These are phyloP conservation scores for Phialophora expanda DNA, from an alignment of 2,329 filamentous ascomycete genomes.

Conservation along the genomic window DNA sequence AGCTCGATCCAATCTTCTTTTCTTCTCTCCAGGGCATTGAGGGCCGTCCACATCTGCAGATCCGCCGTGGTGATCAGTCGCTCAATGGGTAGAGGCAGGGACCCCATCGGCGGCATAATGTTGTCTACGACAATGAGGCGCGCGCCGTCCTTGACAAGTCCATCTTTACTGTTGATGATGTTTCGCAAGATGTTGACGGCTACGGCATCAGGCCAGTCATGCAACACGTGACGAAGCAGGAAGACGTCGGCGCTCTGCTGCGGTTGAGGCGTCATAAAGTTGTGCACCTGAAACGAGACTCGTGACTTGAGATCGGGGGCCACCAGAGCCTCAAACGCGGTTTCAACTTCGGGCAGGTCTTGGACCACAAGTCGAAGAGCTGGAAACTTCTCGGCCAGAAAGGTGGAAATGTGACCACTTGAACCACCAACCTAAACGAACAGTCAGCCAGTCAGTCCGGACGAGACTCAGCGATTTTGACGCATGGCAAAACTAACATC, in stretches of 20 bases:
- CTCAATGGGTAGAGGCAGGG: slow-evolving; percentile 1
- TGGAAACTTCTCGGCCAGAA: slow-evolving; percentile 26
- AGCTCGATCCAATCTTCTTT: slow-evolving; percentile 21
- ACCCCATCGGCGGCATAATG: slow-evolving; percentile 14
- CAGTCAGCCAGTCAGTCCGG: background rate
- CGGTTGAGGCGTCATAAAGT: slow-evolving; percentile 46
- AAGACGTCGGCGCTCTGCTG: slow-evolving; percentile 32
- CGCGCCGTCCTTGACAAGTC: slow-evolving; percentile 12
- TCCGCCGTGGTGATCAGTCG: slow-evolving; percentile 15
- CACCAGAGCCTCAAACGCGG: slow-evolving; percentile 22
- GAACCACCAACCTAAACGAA: slow-evolving; percentile 29
- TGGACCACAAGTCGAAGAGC: slow-evolving; percentile 27
- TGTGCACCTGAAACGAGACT: slow-evolving; percentile 36
- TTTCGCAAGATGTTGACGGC: slow-evolving; percentile 29
- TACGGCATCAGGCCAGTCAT: slow-evolving; percentile 39
- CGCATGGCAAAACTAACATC: slow-evolving; percentile 44
- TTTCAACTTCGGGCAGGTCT: slow-evolving; percentile 24
- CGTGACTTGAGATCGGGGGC: slow-evolving; percentile 21
- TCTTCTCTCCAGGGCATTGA: slow-evolving; percentile 8
- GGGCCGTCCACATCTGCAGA: slow-evolving; percentile 14
- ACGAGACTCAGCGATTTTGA: background rate
- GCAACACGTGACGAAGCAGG: slow-evolving; percentile 38
- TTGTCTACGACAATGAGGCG: slow-evolving; percentile 13
- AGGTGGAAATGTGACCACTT: slow-evolving; percentile 24
- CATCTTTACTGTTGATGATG: slow-evolving; percentile 8